These are phyloP conservation scores for Pseudonitzschia multiseries DNA, from an alignment of 108 stramenopile genomes.

Conservation along the genomic window DNA sequence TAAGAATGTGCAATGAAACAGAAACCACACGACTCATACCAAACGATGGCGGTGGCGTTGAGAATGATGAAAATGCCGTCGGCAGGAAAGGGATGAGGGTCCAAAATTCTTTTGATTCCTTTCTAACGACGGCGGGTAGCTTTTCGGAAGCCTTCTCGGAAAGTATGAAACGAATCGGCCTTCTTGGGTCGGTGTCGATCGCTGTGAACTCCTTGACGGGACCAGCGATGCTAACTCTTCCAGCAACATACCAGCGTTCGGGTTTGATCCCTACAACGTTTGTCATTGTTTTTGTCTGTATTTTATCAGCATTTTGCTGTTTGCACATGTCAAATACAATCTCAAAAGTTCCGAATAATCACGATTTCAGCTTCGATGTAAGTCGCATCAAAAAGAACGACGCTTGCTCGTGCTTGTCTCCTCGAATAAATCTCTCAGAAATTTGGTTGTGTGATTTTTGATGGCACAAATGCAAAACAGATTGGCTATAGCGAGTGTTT, in stretches of 20 bases:
- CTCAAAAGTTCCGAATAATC: conserved; percentile 54
- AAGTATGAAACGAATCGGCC: conserved; percentile 39
- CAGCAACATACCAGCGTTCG: conserved; percentile 62
- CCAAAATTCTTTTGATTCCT: not conserved
- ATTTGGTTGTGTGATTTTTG: not conserved
- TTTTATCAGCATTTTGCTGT: conserved; percentile 60
- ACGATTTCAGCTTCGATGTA: conserved; percentile 41
- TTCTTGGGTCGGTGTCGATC: conserved; percentile 59
- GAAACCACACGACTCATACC: conserved; percentile 6
- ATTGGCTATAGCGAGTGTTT: conserved; percentile 63
- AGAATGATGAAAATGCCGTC: not conserved
- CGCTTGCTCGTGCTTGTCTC: too few relatives aligned
- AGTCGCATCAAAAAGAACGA: not conserved
- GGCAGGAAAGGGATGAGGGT: not conserved
- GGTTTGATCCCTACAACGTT: conserved; percentile 66
- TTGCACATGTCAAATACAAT: conserved; percentile 72
- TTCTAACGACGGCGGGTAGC: not conserved
- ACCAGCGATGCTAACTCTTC: conserved; percentile 76
- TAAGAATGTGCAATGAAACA: not conserved
- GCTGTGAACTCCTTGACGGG: conserved; percentile 75
- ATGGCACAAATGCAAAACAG: conserved; percentile 6
- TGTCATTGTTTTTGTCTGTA: conserved; percentile 51
- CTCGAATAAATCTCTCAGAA: not conserved
- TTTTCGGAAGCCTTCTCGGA: conserved; percentile 7
- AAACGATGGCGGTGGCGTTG: not conserved